These are phyloP conservation scores for Xylariaceae sp. DNA, from an alignment of 2,329 filamentous ascomycete species.

Conservation along the genomic window DNA sequence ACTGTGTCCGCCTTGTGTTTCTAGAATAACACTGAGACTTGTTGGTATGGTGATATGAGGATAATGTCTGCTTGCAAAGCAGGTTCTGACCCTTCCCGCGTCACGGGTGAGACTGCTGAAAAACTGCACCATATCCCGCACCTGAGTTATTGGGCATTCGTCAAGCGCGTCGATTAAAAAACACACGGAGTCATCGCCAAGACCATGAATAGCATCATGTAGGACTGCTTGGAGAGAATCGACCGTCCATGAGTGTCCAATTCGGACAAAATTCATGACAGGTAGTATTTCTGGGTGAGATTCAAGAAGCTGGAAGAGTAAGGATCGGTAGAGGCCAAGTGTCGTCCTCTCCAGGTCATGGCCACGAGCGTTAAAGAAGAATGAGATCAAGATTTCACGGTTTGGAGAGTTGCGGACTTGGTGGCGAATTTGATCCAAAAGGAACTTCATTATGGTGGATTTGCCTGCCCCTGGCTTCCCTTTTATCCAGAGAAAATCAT, in stretches of 20 bases:
- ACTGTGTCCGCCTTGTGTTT: conserved; percentile 4
- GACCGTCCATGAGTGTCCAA: background rate
- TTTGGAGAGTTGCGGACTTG: conserved; percentile 15
- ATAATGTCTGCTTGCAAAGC: conserved; percentile 40
- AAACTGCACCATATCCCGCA: conserved; percentile 41
- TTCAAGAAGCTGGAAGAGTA: conserved; percentile 44
- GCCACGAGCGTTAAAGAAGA: conserved; percentile 49
- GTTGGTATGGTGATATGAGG: conserved; percentile 31
- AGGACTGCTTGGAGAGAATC: conserved; percentile 1
- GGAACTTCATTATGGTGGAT: conserved; percentile 42
- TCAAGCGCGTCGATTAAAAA: conserved; percentile 41
- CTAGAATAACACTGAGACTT: conserved; percentile 4
- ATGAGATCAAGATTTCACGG: conserved; percentile 25
- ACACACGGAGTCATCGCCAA: conserved; percentile 12
- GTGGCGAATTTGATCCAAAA: background rate
- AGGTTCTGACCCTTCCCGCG: conserved; percentile 36
- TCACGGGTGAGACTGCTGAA: conserved; percentile 38
- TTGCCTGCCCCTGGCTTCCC: conserved; percentile 41
- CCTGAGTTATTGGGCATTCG: conserved; percentile 42
- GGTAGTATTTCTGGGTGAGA: conserved; percentile 31
- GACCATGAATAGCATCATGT: conserved; percentile 12
- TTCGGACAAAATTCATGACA: conserved; percentile 11
- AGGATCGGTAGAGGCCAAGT: conserved; percentile 46
- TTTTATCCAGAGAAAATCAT: conserved; percentile 42
- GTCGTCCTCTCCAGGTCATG: conserved; percentile 41